These are phyloP conservation scores for Senna tora DNA, from an alignment of 306 rosid species.

Conservation along the genomic window DNA sequence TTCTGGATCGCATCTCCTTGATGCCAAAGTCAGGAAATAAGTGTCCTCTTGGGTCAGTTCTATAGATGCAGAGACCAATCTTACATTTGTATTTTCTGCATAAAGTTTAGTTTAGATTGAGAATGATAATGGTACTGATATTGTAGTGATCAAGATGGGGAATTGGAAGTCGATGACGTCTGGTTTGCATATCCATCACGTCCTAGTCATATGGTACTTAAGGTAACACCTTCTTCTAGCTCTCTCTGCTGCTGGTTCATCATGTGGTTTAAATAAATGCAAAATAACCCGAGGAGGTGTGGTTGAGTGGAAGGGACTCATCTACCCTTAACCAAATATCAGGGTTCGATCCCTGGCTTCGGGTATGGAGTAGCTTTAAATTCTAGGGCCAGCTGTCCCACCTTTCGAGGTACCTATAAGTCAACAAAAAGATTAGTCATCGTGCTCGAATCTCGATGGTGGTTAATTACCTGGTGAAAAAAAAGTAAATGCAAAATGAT, in stretches of 20 bases:
- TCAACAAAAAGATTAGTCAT: too few relatives aligned
- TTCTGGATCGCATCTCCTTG: constrained; percentile 69
- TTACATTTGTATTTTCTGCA: neutral
- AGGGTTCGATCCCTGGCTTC: too few relatives aligned
- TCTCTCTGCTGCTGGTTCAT: constrained; percentile 35
- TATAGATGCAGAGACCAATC: constrained; percentile 31
- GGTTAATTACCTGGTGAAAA: too few relatives aligned
- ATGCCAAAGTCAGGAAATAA: constrained; percentile 67
- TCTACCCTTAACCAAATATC: too few relatives aligned
- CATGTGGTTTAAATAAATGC: too few relatives aligned
- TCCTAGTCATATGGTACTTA: constrained; percentile 69
- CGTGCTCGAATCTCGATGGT: too few relatives aligned
- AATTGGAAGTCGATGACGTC: constrained; percentile 75
- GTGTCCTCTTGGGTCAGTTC: constrained; percentile 73
- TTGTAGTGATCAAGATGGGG: constrained; percentile 73
- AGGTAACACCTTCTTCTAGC: constrained; percentile 53
- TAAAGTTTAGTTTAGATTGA: neutral
- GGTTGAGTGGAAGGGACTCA: too few relatives aligned
- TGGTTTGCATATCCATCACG: constrained; percentile 92
- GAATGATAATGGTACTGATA: constrained; percentile 32
- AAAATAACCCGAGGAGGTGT: too few relatives aligned
- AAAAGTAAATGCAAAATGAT: constrained; percentile 10
- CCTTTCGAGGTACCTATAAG: too few relatives aligned
- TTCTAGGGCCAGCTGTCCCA: too few relatives aligned
- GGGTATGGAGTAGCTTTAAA: too few relatives aligned